Base-by-base conservation (phyloP, 805 yeast species). In the Myxozyma udenii region DNA sequence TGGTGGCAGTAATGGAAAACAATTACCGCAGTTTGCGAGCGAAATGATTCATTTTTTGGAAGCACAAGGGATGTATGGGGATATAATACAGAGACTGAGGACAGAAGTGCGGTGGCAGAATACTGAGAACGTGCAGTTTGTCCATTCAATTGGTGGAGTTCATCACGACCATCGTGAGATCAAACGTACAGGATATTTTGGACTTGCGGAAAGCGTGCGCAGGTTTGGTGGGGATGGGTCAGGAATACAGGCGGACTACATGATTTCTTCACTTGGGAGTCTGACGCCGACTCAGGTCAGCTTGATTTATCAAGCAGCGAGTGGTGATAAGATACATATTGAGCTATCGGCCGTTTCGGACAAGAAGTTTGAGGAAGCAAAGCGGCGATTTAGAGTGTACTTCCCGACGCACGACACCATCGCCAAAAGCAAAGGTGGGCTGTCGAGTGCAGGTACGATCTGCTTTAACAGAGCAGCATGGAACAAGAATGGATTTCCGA, bases 81-180 rank as follows among this genome's bases (percentile, higher is more conserved):
- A 58, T 35, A 39, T 61, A 25, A 42, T 61, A 3, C 25, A 36
- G 3, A 26, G 36, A 19, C 52, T 61, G 28, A 25, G 22, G 22
- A 46, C 39, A 12, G 46, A 50, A 22, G 59, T 58, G 2, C 45
- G 43, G 7, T 61, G 62, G 62, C 24, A 44, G 30, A 39, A 49
- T 5, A 43, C 51, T 1, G 57, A 55, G n/a, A 45, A 55, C 22
- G 58, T 61, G 6, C 46, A 61, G n/a, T 61, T 61, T 36, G 55
- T 61, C 19, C 64, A 61, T 46, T 46, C 64, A 12, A 55, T 58
- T 16, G 64, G 61, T 14, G 64, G 64, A 24, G 55, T 44, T 24
- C 40, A 40, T 24, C 28, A 45, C n/a, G 44, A 33, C 12, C 45
- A 44, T n/a, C 19, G 26, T 3, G 22, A 40, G 16, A 50, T 55